Evolutionary conservation across 1,284 basidiomycete species (phyloP).

Genomic region (Marasmius sp.): DNA sequence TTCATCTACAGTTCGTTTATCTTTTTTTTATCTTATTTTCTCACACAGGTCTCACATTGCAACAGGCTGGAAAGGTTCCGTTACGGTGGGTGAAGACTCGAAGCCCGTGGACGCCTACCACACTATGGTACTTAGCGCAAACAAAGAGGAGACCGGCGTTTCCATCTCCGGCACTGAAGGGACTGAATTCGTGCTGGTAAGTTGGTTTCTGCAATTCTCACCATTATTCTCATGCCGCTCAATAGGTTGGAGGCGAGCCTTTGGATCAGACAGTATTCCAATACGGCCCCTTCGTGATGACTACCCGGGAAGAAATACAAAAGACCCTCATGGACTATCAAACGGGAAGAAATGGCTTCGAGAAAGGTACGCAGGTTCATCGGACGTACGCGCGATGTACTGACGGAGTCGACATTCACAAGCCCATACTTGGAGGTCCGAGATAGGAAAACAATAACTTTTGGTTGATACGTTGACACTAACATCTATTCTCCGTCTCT

Average conservation of each 20-base stretch:
- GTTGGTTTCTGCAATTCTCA: slow-evolving; percentile 18
- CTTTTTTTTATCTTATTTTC: background rate
- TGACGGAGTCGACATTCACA: background rate
- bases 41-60: background rate
- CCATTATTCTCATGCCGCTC: slow-evolving; percentile 1
- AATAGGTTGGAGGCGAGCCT: slow-evolving; percentile 81
- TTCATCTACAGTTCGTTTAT: slow-evolving; percentile 73
- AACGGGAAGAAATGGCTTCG: slow-evolving; percentile 83
- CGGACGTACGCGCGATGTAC: background rate
- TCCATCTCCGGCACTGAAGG: slow-evolving; percentile 55
- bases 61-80: slow-evolving; percentile 66
- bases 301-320: slow-evolving; percentile 76
- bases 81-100: slow-evolving; percentile 58
- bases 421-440: slow-evolving; percentile 84
- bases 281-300: slow-evolving; percentile 89
- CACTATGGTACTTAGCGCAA: slow-evolving; percentile 75
- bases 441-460: slow-evolving; percentile 58
- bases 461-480: background rate
- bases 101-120: slow-evolving; percentile 61
- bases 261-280: slow-evolving; percentile 88
- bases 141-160: slow-evolving; percentile 59
- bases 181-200: slow-evolving; percentile 72
- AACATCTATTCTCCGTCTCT: background rate
- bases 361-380: slow-evolving; percentile 41
- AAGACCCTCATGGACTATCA: slow-evolving; percentile 85